These are phyloP conservation scores for Suillus subalutaceus DNA, from an alignment of 768 basidiomycete genomes.

Conservation along the genomic window DNA sequence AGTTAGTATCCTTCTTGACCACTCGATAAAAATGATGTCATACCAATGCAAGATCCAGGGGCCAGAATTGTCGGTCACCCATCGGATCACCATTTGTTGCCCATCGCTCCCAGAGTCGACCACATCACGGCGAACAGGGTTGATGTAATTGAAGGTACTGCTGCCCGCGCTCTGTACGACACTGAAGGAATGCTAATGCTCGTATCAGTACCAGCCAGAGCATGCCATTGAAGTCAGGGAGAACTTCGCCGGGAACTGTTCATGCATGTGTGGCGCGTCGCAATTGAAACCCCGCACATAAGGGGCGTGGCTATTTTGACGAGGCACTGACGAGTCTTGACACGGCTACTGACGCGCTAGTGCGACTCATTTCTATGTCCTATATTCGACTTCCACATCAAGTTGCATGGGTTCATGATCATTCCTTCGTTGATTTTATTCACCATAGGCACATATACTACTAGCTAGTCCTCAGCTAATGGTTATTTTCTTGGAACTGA, in stretches of 20 bases:
- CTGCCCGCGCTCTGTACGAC: conserved; percentile 46
- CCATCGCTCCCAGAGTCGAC: conserved; percentile 29
- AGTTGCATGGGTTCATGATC: no score
- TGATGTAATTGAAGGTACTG: conserved; percentile 42
- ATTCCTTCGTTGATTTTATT: no score
- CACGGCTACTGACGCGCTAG: no score
- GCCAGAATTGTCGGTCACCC: conserved; percentile 56
- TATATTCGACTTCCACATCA: no score
- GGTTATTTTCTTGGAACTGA: no score
- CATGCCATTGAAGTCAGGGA: background rate
- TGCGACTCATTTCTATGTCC: no score
- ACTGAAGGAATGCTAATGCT: conserved; percentile 43
- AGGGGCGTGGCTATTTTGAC: no score
- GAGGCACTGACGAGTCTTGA: no score
- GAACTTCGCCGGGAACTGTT: conserved; percentile 7
- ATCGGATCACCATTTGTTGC: conserved; percentile 44
- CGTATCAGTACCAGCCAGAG: background rate
- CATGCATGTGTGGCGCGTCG: no score
- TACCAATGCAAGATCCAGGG: conserved; percentile 35
- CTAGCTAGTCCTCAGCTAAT: no score
- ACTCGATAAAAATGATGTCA: background rate
- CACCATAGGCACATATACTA: no score
- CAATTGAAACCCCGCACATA: no score
- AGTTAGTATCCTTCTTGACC: background rate
- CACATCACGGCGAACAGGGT: conserved; percentile 58